A percentile compares a stretch with the other conserved stretches of the same genome.
phyloP scores from a whole-genome alignment of 192 early-diverging fungal species.

The Gigaspora rosea region DNA sequence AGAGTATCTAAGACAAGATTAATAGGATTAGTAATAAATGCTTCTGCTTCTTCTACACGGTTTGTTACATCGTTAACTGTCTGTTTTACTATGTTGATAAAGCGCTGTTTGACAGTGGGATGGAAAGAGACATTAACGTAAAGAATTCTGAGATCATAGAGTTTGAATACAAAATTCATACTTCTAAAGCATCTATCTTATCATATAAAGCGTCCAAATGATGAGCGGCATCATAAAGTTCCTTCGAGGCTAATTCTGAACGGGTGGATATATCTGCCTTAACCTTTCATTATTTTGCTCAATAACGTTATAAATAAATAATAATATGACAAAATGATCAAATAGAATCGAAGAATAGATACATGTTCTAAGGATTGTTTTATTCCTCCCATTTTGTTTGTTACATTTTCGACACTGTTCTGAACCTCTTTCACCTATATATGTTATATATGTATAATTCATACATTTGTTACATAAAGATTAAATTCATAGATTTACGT shows the following conservation, averaged over 20 bases:
- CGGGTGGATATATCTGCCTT: not conserved
- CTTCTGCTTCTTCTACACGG: constrained; percentile 25
- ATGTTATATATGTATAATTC: not conserved
- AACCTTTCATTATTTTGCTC: not conserved
- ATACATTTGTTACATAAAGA: not conserved
- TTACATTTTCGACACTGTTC: constrained; percentile 6
- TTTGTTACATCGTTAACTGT: constrained; percentile 25
- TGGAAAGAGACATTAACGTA: not conserved
- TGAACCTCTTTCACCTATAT: constrained; percentile 19
- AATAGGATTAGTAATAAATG: constrained; percentile 27
- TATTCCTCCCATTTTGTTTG: constrained; percentile 27
- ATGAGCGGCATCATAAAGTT: constrained; percentile 24
- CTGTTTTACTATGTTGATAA: constrained; percentile 23
- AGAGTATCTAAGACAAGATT: constrained; percentile 27
- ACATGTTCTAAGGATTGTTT: constrained; percentile 26
- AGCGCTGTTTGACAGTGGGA: not conserved
- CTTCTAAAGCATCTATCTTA: constrained; percentile 28
- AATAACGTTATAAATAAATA: not conserved
- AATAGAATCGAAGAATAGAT: not conserved
- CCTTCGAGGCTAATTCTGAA: constrained; percentile 23
- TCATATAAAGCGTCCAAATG: constrained; percentile 25
- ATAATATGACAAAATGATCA: not conserved
- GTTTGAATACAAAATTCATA: not conserved
- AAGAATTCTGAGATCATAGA: not conserved
- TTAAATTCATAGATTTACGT: not conserved